Evolutionary conservation across 352 stramenopile genomes (phyloP), one percentile per base, ranked within the genome.

Genomic region (Pythium biforme): DNA sequence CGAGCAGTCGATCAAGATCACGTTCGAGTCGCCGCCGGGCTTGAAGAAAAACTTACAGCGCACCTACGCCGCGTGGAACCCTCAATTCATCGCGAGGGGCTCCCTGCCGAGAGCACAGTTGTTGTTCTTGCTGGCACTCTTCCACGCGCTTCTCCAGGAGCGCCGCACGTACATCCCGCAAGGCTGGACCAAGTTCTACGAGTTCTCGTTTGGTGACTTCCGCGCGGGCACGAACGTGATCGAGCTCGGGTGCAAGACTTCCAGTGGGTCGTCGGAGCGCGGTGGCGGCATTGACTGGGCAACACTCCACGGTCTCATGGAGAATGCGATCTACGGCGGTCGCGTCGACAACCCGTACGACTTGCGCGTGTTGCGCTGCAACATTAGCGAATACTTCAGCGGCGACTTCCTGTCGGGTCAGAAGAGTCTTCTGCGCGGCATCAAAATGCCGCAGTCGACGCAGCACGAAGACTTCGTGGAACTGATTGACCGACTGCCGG

Each of bases 131-230:
- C 68, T 98, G 49, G 87, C 90, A 0, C 92, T 89, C 52, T 95
- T 98, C 66, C 94, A 98, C 56, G 89, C 87, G 25, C 53, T 95
- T 11, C 62, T 94, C 4, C 86, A 95, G 33, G 86, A 95, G 49
- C 65, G 86, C 23, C 76, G 90, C n/a, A 98, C 83, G 25, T 98
- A 97, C 65, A 96, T 98, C 41, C 95, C 93, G 4, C 94, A 98
- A 68, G 95, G 95, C 22, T 98, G 95, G 95, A 98, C 92, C 25
- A 98, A 98, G 59, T 95, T 97, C 50, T 98, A 98, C 76, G 95
- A 98, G 70, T 98, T 98, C 66, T 97, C 87, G 15, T 94, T 97
- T 45, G 93, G 91, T 1, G 95, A 98, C 63, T 90, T 97, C 55
- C 91, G 92, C n/a, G 93, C 92, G 19, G 95, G 92, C 7, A 79